Percentiles rank a stretch among this genome's conserved stretches.
phyloP scores from a whole-genome alignment of 2,329 filamentous ascomycete species.

The Lomentospora prolificans region DNA sequence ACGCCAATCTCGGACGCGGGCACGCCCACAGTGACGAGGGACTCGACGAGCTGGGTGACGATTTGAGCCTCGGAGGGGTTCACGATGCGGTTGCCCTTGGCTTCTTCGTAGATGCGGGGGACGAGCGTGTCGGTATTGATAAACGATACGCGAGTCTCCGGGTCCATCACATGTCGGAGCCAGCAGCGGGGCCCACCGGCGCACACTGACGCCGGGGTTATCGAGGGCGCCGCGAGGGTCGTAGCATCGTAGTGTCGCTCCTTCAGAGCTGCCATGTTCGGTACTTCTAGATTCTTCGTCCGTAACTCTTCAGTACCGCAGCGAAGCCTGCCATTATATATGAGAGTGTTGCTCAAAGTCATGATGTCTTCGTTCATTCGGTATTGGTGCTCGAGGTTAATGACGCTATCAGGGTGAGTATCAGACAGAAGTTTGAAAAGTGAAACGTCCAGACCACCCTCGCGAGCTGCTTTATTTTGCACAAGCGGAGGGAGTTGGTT shows the following conservation, averaged over 20 bases:
- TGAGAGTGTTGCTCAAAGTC: slow-evolving; percentile 83
- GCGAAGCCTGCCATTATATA: slow-evolving; percentile 83
- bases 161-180: slow-evolving; percentile 62
- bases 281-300: slow-evolving; percentile 55
- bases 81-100: slow-evolving; percentile 75
- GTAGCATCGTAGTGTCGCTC: slow-evolving; percentile 46
- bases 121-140: slow-evolving; percentile 77
- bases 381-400: slow-evolving; percentile 91
- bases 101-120: slow-evolving; percentile 57
- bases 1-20: slow-evolving; percentile 72
- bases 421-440: slow-evolving; percentile 92
- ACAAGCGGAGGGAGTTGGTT: slow-evolving; percentile 92
- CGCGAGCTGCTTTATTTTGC: slow-evolving; percentile 77
- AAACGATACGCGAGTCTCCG: slow-evolving; percentile 68
- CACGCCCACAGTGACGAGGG: slow-evolving; percentile 67
- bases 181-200: slow-evolving; percentile 52
- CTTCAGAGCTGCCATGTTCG: slow-evolving; percentile 51
- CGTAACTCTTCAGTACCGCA: slow-evolving; percentile 77
- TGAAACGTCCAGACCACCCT: slow-evolving; percentile 82
- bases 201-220: slow-evolving; percentile 21
- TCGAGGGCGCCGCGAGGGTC: slow-evolving; percentile 17
- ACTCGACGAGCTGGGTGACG: slow-evolving; percentile 69
- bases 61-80: slow-evolving; percentile 77
- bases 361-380: slow-evolving; percentile 98
- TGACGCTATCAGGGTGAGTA: slow-evolving; percentile 74